Evolutionary conservation across 1,284 basidiomycete species (phyloP), one percentile per base, ranked within the genome.

Genomic region (Moniliella sp.): DNA sequence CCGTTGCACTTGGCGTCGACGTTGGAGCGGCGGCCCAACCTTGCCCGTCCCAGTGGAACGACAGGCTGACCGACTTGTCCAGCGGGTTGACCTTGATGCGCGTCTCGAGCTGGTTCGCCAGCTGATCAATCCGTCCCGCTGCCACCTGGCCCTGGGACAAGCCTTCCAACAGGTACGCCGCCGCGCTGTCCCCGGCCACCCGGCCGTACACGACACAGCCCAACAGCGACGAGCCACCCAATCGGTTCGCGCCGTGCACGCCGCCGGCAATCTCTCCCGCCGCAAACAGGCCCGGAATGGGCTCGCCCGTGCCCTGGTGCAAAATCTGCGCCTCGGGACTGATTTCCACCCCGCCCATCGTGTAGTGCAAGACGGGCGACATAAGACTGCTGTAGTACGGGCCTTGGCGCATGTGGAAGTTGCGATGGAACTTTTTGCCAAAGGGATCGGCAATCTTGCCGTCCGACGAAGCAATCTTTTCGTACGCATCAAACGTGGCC

Each of bases 401-500:
- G n/a, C n/a, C n/a, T n/a, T n/a, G n/a, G n/a, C n/a, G n/a, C n/a
- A n/a, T n/a, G n/a, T n/a, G n/a, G n/a, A n/a, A n/a, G n/a, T n/a
- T n/a, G n/a, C 75, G 69, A 73, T 91, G 93, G 72, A 88, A 94
- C 75, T 78, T 88, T 72, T 94, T 94, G 50, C 80, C 81, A 57
- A 82, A 93, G 25, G 82, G 82, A 65, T 91, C 83, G 55, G 82
- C 79, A 45, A 65, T 67, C 67, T 86, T 76, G 35, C 75, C 71
- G 53, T n/a, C n/a, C n/a, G n/a, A n/a, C n/a, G n/a, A n/a, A n/a
- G n/a, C n/a, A n/a, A n/a, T n/a, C n/a, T n/a, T n/a, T n/a, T n/a
- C n/a, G 67, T 97, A 94, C 39, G 78, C 74, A 41, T 81, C 78
- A 51, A 91, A 88, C 2, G 82, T 86, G 68, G 80, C 76, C 67